Conservation (phyloP, 2,329 filamentous ascomycete genomes). For the Plectosphaerella sp. region DNA sequence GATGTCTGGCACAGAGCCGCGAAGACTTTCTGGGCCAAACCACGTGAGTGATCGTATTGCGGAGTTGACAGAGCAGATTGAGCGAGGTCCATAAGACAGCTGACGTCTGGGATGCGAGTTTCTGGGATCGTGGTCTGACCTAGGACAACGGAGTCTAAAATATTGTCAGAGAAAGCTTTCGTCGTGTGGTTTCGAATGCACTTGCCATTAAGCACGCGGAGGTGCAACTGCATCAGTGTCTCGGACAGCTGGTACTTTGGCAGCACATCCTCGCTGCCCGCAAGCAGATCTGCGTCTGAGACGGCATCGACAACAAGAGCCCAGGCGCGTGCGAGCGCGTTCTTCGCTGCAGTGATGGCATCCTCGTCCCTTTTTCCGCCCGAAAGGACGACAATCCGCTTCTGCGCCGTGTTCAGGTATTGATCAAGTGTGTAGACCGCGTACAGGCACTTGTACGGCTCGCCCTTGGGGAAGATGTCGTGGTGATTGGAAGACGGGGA, state of each 20-base stretch:
- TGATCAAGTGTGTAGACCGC: slow-evolving; percentile 62
- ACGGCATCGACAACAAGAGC: slow-evolving; percentile 51
- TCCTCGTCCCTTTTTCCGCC: slow-evolving; percentile 12
- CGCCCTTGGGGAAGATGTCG: slow-evolving; percentile 63
- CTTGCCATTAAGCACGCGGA: slow-evolving; percentile 38
- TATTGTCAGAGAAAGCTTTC: slow-evolving; percentile 11
- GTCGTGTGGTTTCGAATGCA: background rate
- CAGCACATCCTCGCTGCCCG: slow-evolving; percentile 24
- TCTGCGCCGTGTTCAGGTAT: slow-evolving; percentile 47
- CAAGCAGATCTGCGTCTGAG: slow-evolving; percentile 7
- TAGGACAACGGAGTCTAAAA: slow-evolving; percentile 14
- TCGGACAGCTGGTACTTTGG: slow-evolving; percentile 45
- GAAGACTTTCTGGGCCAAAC: slow-evolving; percentile 25
- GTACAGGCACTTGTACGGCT: slow-evolving; percentile 71
- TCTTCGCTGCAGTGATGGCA: slow-evolving; percentile 19
- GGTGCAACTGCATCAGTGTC: slow-evolving; percentile 52
- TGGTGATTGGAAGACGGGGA: slow-evolving; percentile 45
- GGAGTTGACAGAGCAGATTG: slow-evolving; percentile 8
- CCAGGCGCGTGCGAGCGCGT: slow-evolving; percentile 39
- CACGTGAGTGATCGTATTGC: slow-evolving; percentile 5
- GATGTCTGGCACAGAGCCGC: slow-evolving; percentile 35
- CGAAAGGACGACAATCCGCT: slow-evolving; percentile 8
- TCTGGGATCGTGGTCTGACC: background rate
- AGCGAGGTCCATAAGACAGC: slow-evolving; percentile 24
- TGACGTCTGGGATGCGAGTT: slow-evolving; percentile 14